Evolutionary conservation across 192 early-diverging fungal species (phyloP).

Genomic region (Diversispora eburnea): DNA sequence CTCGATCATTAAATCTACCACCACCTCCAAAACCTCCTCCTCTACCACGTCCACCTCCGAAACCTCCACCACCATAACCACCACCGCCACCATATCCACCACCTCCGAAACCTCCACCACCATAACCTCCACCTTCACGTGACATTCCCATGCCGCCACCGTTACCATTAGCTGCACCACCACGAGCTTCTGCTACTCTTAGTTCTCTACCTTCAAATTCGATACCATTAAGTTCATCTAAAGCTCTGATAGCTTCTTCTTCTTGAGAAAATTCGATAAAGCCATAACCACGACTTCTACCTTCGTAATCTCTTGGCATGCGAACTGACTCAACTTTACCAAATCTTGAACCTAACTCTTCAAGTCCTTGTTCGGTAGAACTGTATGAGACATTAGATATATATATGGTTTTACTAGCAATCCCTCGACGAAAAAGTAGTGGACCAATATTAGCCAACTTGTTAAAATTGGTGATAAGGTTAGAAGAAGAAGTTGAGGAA

Average conservation of each 20-base stretch:
- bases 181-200: conserved; percentile 10
- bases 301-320: not conserved
- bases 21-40: no score
- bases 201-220: not conserved
- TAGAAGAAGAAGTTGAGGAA: no score
- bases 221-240: conserved; percentile 1
- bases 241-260: conserved; percentile 14
- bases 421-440: conserved; percentile 4
- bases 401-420: not conserved
- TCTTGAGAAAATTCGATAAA: conserved; percentile 25
- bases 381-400: conserved; percentile 17
- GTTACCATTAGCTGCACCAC: not conserved
- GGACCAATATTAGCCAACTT: no score
- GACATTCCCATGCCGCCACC: not conserved
- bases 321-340: conserved; percentile 11
- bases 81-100: not conserved
- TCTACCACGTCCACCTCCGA: conserved; percentile 3
- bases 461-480: no score
- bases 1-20: no score
- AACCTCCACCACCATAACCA: not conserved
- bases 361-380: conserved; percentile 30
- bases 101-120: not conserved
- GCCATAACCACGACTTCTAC: conserved; percentile 11
- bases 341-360: not conserved
- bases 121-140: not conserved